These are phyloP conservation scores for Yarrowia galli DNA, from an alignment of 1,139 yeast genomes.

Conservation along the genomic window DNA sequence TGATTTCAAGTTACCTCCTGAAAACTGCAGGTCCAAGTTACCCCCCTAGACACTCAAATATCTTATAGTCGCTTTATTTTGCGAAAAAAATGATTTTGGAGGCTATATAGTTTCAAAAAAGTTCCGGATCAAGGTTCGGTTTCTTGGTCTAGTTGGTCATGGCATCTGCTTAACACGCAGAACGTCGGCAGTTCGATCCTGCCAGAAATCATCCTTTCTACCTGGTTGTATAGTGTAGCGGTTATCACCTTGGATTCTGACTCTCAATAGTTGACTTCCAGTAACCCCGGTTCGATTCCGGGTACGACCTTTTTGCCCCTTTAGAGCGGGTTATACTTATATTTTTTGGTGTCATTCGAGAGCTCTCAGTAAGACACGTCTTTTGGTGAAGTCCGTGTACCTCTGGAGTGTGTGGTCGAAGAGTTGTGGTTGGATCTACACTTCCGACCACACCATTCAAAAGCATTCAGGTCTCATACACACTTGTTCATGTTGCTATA, in stretches of 20 bases:
- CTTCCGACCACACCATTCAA: too few species aligned
- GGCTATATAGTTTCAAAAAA: background rate
- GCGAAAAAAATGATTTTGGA: background rate
- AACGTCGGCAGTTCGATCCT: slow-evolving; percentile 99
- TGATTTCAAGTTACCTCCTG: too few species aligned
- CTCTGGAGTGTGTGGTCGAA: background rate
- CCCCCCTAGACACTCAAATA: too few species aligned
- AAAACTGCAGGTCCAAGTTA: too few species aligned
- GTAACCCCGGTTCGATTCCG: slow-evolving; percentile 38
- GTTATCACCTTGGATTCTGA: slow-evolving; percentile 38
- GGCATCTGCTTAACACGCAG: slow-evolving; percentile 99
- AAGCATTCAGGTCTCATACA: too few species aligned
- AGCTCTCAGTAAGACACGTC: background rate
- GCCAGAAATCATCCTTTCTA: slow-evolving; percentile 48
- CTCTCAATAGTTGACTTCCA: slow-evolving; percentile 5
- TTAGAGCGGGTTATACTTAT: too few species aligned
- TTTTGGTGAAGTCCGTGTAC: background rate
- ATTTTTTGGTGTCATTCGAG: slow-evolving; percentile 4
- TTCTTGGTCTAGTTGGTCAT: slow-evolving; percentile 94
- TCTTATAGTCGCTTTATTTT: background rate
- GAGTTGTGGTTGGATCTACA: background rate
- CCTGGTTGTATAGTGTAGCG: slow-evolving; percentile 36
- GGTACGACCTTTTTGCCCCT: slow-evolving; percentile 32
- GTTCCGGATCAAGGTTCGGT: slow-evolving; percentile 32
- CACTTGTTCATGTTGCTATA: too few species aligned